phyloP scores from a whole-genome alignment of 2,329 filamentous ascomycete species.

The Aspergillus clavatus region DNA sequence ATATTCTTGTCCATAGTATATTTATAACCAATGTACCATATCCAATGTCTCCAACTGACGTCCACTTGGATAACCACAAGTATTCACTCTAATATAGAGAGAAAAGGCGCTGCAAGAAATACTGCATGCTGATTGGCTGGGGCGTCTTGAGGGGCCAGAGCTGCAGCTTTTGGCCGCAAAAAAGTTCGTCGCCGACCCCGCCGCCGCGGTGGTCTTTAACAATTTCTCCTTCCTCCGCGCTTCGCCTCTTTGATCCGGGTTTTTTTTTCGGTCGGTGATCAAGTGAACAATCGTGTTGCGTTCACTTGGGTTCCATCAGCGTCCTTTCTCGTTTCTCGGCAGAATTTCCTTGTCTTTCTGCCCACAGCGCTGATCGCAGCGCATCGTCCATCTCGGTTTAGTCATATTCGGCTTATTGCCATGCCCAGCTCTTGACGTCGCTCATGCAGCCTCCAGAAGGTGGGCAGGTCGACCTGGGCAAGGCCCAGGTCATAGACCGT shows the following conservation, averaged over 20 bases:
- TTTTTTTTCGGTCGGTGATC: too few species aligned
- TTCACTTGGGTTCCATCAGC: too few species aligned
- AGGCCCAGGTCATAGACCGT: slow-evolving; percentile 85
- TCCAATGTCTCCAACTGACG: too few species aligned
- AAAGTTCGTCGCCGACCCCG: slow-evolving; percentile 27
- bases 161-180: slow-evolving; percentile 15
- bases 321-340: neutral
- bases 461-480: slow-evolving; percentile 51
- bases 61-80: too few species aligned
- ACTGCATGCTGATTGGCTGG: slow-evolving; percentile 14
- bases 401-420: slow-evolving; percentile 27
- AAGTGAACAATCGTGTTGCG: too few species aligned
- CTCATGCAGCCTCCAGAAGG: slow-evolving; percentile 40
- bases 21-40: neutral
- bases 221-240: slow-evolving; percentile 12
- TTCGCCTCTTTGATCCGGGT: neutral
- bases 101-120: neutral
- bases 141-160: slow-evolving; percentile 9
- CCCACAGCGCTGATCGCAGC: neutral
- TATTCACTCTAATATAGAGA: too few species aligned
- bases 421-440: slow-evolving; percentile 35
- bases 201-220: slow-evolving; percentile 16
- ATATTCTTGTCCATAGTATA: slow-evolving; percentile 3
- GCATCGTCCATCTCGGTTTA: slow-evolving; percentile 12
- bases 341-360: neutral